phyloP scores from a whole-genome alignment of 345 rosid species.

The Pelargonium nanum region DNA sequence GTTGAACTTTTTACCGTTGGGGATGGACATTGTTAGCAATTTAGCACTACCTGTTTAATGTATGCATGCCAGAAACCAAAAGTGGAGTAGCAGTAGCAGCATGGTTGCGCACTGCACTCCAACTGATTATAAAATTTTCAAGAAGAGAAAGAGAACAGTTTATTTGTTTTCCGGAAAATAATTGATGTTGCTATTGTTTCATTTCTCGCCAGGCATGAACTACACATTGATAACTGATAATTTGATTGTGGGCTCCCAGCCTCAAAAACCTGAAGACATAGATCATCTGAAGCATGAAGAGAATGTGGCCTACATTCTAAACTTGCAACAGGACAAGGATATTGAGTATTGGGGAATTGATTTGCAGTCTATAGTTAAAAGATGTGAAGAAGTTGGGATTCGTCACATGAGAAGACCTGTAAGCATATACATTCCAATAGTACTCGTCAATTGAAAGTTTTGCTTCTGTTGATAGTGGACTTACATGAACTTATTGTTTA shows the following conservation, averaged over 20 bases:
- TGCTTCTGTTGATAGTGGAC: neutral
- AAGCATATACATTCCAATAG: slow-evolving; percentile 21
- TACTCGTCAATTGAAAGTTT: neutral
- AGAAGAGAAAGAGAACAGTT: too few relatives aligned
- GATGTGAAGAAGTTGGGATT: slow-evolving; percentile 53
- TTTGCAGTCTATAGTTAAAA: slow-evolving; percentile 35
- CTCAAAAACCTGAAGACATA: slow-evolving; percentile 77
- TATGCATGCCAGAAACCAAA: too few relatives aligned
- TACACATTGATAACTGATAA: slow-evolving; percentile 61
- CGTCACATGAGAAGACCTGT: slow-evolving; percentile 84
- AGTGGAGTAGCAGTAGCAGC: too few relatives aligned
- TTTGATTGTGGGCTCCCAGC: slow-evolving; percentile 87
- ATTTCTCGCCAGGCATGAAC: slow-evolving; percentile 66
- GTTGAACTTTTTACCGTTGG: too few relatives aligned
- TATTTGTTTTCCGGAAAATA: neutral
- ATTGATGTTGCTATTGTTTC: neutral
- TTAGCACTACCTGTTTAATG: too few relatives aligned
- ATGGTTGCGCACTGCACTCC: too few relatives aligned
- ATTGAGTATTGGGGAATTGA: slow-evolving; percentile 78
- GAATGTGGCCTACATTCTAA: slow-evolving; percentile 77
- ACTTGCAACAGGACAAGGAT: slow-evolving; percentile 83
- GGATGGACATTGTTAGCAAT: too few relatives aligned
- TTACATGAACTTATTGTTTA: neutral
- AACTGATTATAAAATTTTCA: too few relatives aligned
- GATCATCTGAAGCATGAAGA: slow-evolving; percentile 61